Percentiles rank a stretch among this genome's conserved stretches.
phyloP scores from a whole-genome alignment of 257 asterid species.

The Henckelia pumila region DNA sequence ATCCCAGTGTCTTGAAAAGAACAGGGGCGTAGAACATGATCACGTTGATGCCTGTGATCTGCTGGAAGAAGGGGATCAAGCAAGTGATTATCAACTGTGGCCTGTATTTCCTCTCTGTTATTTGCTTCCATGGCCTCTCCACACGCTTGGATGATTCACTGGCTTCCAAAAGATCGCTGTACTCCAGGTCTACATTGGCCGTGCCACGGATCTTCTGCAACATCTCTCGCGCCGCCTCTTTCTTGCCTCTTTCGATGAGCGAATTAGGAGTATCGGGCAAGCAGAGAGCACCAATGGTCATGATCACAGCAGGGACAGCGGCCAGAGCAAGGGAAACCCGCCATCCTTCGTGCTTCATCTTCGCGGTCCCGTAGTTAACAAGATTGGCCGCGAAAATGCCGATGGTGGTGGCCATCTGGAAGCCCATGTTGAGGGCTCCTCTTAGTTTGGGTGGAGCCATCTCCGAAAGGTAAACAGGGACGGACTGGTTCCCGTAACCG shows the following conservation, averaged over 20 bases:
- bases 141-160: constrained; percentile 23
- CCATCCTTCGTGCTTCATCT: constrained; percentile 31
- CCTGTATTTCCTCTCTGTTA: constrained; percentile 20
- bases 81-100: constrained; percentile 30
- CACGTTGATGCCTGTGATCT: constrained; percentile 39
- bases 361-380: constrained; percentile 31
- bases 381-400: constrained; percentile 40
- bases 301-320: constrained; percentile 33
- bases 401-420: constrained; percentile 39
- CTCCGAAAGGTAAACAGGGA: constrained; percentile 42
- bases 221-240: constrained; percentile 27
- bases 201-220: constrained; percentile 33
- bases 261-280: constrained; percentile 46
- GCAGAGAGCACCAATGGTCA: constrained; percentile 32
- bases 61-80: constrained; percentile 39
- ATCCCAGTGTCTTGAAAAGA: constrained; percentile 40
- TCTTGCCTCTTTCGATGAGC: constrained; percentile 30
- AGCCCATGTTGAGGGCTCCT: constrained; percentile 45
- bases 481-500: constrained; percentile 60
- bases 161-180: constrained; percentile 36
- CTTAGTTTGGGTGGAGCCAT: constrained; percentile 43
- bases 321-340: constrained; percentile 37
- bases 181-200: constrained; percentile 27
- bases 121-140: constrained; percentile 28
- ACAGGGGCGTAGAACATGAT: constrained; percentile 45